A percentile compares a stretch with the other conserved stretches of the same genome.
Evolutionary conservation across 208 protist species (phyloP).

Genomic region (Wallacemonas sp.): DNA sequence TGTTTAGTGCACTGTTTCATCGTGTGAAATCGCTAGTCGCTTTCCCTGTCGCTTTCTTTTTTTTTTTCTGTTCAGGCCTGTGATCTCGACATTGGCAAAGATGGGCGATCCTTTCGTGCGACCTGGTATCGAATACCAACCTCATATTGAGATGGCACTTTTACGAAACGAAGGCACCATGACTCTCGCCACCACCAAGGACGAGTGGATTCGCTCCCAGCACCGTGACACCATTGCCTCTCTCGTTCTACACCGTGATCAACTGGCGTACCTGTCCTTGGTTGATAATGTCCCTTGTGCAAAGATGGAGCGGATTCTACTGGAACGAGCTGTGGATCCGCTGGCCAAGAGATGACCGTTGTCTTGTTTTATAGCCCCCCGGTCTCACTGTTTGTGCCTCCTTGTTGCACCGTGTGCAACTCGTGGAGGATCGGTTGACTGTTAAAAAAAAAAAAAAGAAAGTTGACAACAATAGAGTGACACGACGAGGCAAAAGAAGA

Average conservation of each 20-base stretch:
- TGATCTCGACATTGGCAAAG: no score
- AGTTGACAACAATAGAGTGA: no score
- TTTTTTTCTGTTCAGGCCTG: constrained; percentile 1
- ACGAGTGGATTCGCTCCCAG: constrained; percentile 86
- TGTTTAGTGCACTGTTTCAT: no score
- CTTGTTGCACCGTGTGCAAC: no score
- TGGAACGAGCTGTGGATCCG: constrained; percentile 78
- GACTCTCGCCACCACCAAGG: constrained; percentile 75
- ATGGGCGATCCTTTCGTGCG: constrained; percentile 92
- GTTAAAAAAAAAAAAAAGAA: no score
- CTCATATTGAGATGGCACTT: constrained; percentile 82
- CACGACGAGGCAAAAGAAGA: no score
- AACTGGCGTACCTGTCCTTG: constrained; percentile 72
- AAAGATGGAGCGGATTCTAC: constrained; percentile 74
- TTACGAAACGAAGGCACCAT: constrained; percentile 85
- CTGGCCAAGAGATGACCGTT: constrained; percentile 36
- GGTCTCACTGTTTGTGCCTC: no score
- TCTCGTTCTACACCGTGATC: constrained; percentile 65
- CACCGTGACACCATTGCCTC: constrained; percentile 89
- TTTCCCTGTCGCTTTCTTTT: no score
- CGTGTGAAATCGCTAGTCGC: no score
- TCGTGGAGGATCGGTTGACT: no score
- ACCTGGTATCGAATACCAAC: constrained; percentile 79
- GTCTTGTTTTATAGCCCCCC: not conserved
- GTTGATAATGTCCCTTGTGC: constrained; percentile 76